Conservation (phyloP, 2,329 filamentous ascomycete species). For the Microdochium trichocladiopsis region DNA sequence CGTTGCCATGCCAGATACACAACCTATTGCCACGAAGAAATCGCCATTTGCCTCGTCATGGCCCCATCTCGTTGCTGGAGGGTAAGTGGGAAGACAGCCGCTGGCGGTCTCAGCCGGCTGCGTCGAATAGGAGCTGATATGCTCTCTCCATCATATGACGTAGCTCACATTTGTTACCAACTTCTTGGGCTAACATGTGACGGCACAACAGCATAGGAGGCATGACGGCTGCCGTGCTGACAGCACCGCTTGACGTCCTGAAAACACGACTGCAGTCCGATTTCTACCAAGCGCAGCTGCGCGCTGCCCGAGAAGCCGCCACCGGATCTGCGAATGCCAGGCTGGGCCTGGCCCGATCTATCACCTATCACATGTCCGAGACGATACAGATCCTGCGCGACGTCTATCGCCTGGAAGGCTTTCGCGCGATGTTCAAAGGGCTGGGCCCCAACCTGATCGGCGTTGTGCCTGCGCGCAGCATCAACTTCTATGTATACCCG, state of each 20-base stretch:
- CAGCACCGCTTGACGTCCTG: slow-evolving; percentile 86
- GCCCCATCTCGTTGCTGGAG: slow-evolving; percentile 88
- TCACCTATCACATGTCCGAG: slow-evolving; percentile 70
- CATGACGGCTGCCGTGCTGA: slow-evolving; percentile 89
- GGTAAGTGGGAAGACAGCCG: slow-evolving; percentile 44
- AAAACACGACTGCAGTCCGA: slow-evolving; percentile 92
- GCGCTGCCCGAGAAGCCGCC: slow-evolving; percentile 56
- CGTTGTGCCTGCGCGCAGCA: slow-evolving; percentile 81
- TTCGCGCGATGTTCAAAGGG: slow-evolving; percentile 86
- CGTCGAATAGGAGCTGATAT: too few relatives aligned
- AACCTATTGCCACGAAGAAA: slow-evolving; percentile 24
- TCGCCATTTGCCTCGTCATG: slow-evolving; percentile 67
- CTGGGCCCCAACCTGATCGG: slow-evolving; percentile 85
- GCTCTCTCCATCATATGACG: background rate
- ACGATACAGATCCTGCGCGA: slow-evolving; percentile 79
- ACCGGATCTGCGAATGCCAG: slow-evolving; percentile 27
- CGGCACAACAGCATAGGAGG: slow-evolving; percentile 61
- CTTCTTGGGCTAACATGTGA: slow-evolving; percentile 4
- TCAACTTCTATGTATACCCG: slow-evolving; percentile 91
- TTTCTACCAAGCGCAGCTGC: slow-evolving; percentile 83
- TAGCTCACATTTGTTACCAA: slow-evolving; percentile 1
- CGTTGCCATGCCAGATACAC: slow-evolving; percentile 40
- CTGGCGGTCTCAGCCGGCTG: slow-evolving; percentile 1
- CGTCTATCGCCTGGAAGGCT: slow-evolving; percentile 76
- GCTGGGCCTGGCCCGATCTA: slow-evolving; percentile 59